Evolutionary conservation across 1,284 basidiomycete genomes (phyloP).

Genomic region (Ustilago xerochloae): DNA sequence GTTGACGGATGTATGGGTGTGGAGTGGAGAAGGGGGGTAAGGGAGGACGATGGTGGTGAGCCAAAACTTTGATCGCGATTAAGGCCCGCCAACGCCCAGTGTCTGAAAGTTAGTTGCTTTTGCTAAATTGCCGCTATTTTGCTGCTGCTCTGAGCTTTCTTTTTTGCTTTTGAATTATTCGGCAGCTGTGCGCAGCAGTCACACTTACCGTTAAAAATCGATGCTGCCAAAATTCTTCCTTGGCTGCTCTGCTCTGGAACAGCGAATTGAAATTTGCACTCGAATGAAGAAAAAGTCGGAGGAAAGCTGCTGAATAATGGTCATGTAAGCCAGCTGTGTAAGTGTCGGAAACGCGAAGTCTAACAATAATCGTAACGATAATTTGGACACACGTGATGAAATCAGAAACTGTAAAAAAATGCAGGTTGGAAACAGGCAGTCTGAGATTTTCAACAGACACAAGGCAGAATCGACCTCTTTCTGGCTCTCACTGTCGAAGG

Average conservation of each 20-base stretch:
- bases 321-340: neutral
- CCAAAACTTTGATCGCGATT: conserved; percentile 16
- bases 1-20: neutral
- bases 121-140: neutral
- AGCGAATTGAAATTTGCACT: conserved; percentile 4
- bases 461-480: neutral
- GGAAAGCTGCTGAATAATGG: conserved; percentile 1
- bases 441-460: neutral
- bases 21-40: neutral
- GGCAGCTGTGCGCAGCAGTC: conserved; percentile 14
- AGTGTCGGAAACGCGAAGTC: neutral
- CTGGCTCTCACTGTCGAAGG: neutral
- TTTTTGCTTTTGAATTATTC: neutral
- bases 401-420: conserved; percentile 40
- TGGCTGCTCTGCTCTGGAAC: conserved; percentile 13
- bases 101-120: neutral
- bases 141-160: conserved; percentile 9
- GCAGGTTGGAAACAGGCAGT: neutral
- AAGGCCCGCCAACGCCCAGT: too few relatives aligned
- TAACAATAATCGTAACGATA: neutral
- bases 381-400: conserved; percentile 8
- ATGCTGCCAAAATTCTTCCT: conserved; percentile 15
- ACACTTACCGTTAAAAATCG: conserved; percentile 12
- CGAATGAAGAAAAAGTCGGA: too few relatives aligned
- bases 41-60: neutral